These are phyloP conservation scores for Neurospora sublineolata DNA, from an alignment of 495 filamentous ascomycete genomes.

Conservation along the genomic window DNA sequence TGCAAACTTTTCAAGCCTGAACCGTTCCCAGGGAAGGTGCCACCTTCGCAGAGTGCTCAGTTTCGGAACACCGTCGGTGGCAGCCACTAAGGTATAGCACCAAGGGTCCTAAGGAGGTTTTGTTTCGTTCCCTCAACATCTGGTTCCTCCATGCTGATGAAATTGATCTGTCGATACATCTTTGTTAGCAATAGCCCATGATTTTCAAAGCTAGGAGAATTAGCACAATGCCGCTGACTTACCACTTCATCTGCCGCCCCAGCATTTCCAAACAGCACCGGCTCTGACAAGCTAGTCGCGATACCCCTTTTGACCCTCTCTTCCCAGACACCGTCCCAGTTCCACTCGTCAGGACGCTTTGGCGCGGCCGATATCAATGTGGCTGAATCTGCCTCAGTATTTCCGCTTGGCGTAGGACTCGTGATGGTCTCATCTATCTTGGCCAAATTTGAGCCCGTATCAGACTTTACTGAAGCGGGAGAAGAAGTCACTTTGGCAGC, in stretches of 20 bases:
- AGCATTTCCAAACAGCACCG: conserved; percentile 57
- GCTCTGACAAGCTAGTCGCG: conserved; percentile 62
- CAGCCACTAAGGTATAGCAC: conserved; percentile 13
- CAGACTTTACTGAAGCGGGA: background rate
- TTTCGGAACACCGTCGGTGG: background rate
- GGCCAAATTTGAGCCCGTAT: background rate
- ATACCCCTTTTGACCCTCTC: conserved; percentile 68
- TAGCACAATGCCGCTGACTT: conserved; percentile 11
- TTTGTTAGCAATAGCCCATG: conserved; percentile 8
- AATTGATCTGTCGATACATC: conserved; percentile 46
- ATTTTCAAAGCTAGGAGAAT: conserved; percentile 1
- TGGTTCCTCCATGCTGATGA: conserved; percentile 52
- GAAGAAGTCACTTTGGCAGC: conserved; percentile 9
- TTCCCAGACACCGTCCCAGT: conserved; percentile 94
- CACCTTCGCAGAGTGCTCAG: background rate
- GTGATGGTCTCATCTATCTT: background rate
- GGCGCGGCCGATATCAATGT: conserved; percentile 10
- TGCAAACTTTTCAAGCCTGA: background rate
- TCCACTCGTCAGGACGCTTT: conserved; percentile 71
- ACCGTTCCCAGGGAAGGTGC: background rate
- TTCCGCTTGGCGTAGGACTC: background rate
- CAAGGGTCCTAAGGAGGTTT: conserved; percentile 44
- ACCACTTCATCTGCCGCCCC: conserved; percentile 59
- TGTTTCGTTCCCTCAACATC: conserved; percentile 48
- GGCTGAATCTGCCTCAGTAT: conserved; percentile 11